Percentiles rank a stretch among this genome's conserved stretches.
These are phyloP conservation scores for Pyrenochaeta sp. DNA, from an alignment of 2,329 filamentous ascomycete genomes.

Conservation along the genomic window DNA sequence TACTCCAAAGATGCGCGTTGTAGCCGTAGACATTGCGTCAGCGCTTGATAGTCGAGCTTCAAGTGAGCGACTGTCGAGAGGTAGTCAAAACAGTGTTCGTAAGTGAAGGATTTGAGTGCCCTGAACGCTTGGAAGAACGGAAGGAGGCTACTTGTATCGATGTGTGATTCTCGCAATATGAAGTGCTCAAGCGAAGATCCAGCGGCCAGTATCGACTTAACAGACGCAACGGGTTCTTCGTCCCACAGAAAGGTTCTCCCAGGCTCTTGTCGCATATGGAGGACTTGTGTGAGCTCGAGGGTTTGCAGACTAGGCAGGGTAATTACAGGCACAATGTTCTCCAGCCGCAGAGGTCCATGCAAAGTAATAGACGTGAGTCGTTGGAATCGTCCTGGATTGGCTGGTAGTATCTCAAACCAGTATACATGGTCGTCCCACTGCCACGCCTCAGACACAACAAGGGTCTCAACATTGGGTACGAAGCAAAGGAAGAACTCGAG, in stretches of 20 bases:
- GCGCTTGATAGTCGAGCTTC: neutral
- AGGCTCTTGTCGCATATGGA: conserved; percentile 6
- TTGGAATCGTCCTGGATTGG: conserved; percentile 5
- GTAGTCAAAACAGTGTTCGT: conserved; percentile 6
- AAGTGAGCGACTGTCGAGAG: neutral
- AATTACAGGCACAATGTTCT: conserved; percentile 16
- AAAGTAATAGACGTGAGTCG: conserved; percentile 8
- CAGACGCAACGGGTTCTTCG: neutral
- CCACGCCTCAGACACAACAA: conserved; percentile 9
- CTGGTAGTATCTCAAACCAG: conserved; percentile 10
- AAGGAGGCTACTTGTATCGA: neutral
- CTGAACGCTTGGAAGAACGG: conserved; percentile 5
- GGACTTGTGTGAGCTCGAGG: conserved; percentile 2
- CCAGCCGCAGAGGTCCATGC: conserved; percentile 10
- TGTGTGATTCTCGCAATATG: neutral
- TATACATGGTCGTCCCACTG: conserved; percentile 14
- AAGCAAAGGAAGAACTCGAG: conserved; percentile 19
- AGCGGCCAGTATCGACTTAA: neutral
- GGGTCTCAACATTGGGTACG: conserved; percentile 6
- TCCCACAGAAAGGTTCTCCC: conserved; percentile 6
- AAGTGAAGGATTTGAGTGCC: conserved; percentile 5
- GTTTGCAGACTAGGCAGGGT: conserved; percentile 9
- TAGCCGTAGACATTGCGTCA: neutral
- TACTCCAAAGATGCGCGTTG: neutral
- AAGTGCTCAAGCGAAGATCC: conserved; percentile 12